phyloP scores from a whole-genome alignment of 805 yeast genomes.

The Candida lessepsii region DNA sequence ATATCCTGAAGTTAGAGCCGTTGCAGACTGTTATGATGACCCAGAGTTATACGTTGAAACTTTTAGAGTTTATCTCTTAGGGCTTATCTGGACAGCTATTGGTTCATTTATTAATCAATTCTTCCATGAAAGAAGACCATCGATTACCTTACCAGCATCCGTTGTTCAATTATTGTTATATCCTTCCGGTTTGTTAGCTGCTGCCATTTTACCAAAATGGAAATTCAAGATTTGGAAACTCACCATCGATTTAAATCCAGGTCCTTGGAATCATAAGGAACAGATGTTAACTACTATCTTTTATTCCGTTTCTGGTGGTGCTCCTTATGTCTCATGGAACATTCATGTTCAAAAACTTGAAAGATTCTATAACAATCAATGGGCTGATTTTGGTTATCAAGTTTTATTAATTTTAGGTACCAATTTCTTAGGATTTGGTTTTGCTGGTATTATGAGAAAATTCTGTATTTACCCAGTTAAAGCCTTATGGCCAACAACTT shows the following conservation, averaged over 20 bases:
- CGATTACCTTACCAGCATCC: constrained; percentile 42
- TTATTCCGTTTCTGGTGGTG: constrained; percentile 17
- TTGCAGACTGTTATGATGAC: constrained; percentile 60
- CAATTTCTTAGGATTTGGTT: constrained; percentile 30
- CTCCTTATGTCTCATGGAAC: constrained; percentile 32
- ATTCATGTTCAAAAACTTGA: constrained; percentile 24
- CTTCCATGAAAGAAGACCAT: constrained; percentile 54
- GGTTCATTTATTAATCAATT: constrained; percentile 58
- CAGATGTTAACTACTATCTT: constrained; percentile 60
- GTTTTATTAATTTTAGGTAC: constrained; percentile 24
- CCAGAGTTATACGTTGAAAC: constrained; percentile 50
- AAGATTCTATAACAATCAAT: constrained; percentile 22
- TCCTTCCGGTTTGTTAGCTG: constrained; percentile 43
- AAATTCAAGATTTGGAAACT: constrained; percentile 21
- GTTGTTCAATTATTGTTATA: constrained; percentile 47
- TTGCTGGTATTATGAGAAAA: constrained; percentile 30
- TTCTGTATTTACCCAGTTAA: constrained; percentile 28
- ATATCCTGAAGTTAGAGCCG: constrained; percentile 65
- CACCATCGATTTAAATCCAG: constrained; percentile 47
- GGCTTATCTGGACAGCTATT: constrained; percentile 49
- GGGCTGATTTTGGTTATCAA: constrained; percentile 32
- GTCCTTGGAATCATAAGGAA: constrained; percentile 55
- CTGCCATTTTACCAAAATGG: constrained; percentile 44
- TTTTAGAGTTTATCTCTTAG: constrained; percentile 53
- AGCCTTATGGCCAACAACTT: constrained; percentile 28